Evolutionary conservation across 768 basidiomycete species (phyloP).

Genomic region (Roridomyces roridus): DNA sequence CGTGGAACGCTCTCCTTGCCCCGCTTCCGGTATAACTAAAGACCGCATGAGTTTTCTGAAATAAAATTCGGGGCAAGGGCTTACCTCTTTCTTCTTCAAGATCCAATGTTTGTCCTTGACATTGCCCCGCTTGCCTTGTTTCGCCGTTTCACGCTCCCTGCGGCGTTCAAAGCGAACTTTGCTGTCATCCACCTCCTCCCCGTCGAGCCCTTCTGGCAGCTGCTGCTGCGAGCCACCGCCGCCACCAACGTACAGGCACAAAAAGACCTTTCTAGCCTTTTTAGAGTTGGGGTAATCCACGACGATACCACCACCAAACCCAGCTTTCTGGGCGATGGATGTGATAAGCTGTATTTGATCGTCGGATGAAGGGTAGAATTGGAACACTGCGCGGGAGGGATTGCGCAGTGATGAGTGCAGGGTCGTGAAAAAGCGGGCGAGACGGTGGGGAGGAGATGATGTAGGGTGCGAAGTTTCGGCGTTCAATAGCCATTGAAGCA

Average conservation of each 20-base stretch:
- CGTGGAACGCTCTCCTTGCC: constrained; percentile 86
- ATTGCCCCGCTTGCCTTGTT: constrained; percentile 71
- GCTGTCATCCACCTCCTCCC: constrained; percentile 59
- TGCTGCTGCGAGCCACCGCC: constrained; percentile 69
- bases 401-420: constrained; percentile 86
- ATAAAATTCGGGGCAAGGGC: constrained; percentile 18
- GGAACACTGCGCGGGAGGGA: constrained; percentile 85
- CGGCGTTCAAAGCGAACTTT: constrained; percentile 79
- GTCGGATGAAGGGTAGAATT: constrained; percentile 97
- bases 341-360: constrained; percentile 97
- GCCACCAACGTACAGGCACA: constrained; percentile 90
- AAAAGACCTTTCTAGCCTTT: constrained; percentile 93
- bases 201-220: constrained; percentile 80
- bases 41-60: constrained; percentile 3
- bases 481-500: constrained; percentile 98
- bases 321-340: constrained; percentile 89
- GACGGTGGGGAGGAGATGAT: constrained; percentile 87
- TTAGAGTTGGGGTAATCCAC: constrained; percentile 98
- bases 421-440: constrained; percentile 90
- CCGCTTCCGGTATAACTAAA: constrained; percentile 79
- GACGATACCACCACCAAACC: constrained; percentile 95
- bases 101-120: constrained; percentile 92
- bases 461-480: constrained; percentile 91
- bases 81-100: constrained; percentile 93
- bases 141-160: constrained; percentile 60